Evolutionary conservation across 1,284 basidiomycete genomes (phyloP), one percentile per base, ranked within the genome.

Genomic region (Cryptococcus floricola): DNA sequence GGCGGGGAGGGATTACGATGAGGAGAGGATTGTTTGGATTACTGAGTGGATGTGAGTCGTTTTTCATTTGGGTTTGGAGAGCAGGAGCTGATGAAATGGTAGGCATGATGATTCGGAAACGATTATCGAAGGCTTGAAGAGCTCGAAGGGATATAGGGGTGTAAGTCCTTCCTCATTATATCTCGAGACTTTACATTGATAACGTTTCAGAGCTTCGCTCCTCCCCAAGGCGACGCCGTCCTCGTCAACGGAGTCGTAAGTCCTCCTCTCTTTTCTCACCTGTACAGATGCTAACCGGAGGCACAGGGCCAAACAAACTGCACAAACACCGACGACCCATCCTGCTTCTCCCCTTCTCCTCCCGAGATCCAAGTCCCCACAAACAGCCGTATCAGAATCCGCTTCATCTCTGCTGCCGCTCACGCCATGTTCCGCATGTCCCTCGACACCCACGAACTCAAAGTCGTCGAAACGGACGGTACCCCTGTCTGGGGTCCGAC

Each of bases 391-490:
- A 13, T 62, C 12, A 57, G 61, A 14, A 48, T 69, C 23, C 60
- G 67, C 18, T 44, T 67, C 28, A 60, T 69, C 56, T 64, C 63
- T 52, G 47, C 52, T 1, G 28, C 51, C 18, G 51, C 54, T 9
- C 53, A 59, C 38, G 39, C 54, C 9, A 41, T 56, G 39, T 48
- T 56, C 37, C 49, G 58, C 18, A 46, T 69, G n/a, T 68, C 66
- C 2, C 60, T 73, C 50, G 70, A 73, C 51, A 27, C 63, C n/a
- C 70, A 73, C 48, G 34, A 50, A 2, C 49, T 73, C 23, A 57
- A 63, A 16, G 59, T 73, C 12, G 60, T 69, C 45, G 69, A 73
- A 49, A 57, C 57, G 14, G 70, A 71, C 52, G 67, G 67, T 48
- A 61, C 57, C 5, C 58, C 66, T 2, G 44, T 73, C 9, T 56